phyloP scores from a whole-genome alignment of 1,284 basidiomycete genomes.

The Ceratorhiza oryzae-sativae region DNA sequence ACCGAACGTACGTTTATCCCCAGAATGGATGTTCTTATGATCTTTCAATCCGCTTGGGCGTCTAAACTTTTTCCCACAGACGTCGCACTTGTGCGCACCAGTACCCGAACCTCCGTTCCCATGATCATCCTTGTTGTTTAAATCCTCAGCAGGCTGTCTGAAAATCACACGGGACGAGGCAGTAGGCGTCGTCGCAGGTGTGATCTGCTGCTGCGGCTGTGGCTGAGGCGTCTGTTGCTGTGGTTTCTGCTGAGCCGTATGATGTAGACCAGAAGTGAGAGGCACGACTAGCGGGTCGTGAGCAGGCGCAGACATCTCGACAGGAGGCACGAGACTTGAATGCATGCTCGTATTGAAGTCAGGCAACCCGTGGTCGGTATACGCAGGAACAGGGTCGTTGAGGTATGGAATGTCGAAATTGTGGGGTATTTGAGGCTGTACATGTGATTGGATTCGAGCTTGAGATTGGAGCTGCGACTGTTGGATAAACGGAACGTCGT shows the following conservation, averaged over 20 bases:
- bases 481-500: not conserved
- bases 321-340: conserved; percentile 3
- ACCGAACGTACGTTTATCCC: conserved; percentile 25
- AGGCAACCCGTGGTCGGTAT: not conserved
- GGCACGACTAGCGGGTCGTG: conserved; percentile 1
- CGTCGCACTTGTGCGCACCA: conserved; percentile 31
- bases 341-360: not conserved
- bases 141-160: not conserved
- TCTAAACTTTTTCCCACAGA: conserved; percentile 32
- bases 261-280: not conserved
- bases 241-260: not conserved
- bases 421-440: not conserved
- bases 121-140: not conserved
- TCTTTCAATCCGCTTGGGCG: conserved; percentile 32
- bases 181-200: not conserved
- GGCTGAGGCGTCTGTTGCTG: not conserved
- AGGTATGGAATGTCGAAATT: not conserved
- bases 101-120: not conserved
- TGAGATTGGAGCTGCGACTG: not conserved
- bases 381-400: not conserved
- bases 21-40: conserved; percentile 37
- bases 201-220: not conserved
- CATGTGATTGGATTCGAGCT: not conserved
- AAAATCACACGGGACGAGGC: not conserved
- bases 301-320: not conserved